These are phyloP conservation scores for Rubroshorea leprosula DNA, from an alignment of 345 rosid genomes.

Conservation along the genomic window DNA sequence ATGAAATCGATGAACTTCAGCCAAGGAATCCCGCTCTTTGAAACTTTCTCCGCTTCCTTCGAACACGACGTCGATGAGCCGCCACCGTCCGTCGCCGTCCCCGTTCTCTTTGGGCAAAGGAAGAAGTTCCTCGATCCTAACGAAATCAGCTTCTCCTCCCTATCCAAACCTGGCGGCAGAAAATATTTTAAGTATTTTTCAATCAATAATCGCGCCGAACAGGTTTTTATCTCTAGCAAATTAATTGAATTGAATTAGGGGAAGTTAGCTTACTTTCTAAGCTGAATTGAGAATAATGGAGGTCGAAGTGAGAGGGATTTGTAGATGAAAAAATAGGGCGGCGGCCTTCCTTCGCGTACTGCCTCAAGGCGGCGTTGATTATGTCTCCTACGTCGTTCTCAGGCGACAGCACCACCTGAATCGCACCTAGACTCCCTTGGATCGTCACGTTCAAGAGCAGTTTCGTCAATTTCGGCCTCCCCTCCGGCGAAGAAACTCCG, in stretches of 20 bases:
- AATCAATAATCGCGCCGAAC: background rate
- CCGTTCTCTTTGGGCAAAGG: slow-evolving; percentile 36
- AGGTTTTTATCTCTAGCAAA: too few relatives aligned
- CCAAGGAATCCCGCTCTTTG: slow-evolving; percentile 51
- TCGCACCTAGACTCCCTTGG: slow-evolving; percentile 71
- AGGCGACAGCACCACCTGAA: slow-evolving; percentile 67
- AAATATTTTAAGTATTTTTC: too few relatives aligned
- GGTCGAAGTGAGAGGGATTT: slow-evolving; percentile 51
- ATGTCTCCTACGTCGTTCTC: slow-evolving; percentile 61
- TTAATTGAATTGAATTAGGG: too few relatives aligned
- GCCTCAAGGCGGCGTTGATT: slow-evolving; percentile 40
- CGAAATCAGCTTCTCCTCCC: slow-evolving; percentile 50
- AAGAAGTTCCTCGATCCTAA: slow-evolving; percentile 92
- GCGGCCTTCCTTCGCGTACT: slow-evolving; percentile 66
- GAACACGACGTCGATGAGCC: slow-evolving; percentile 43
- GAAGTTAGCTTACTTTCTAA: slow-evolving; percentile 53
- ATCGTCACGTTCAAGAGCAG: slow-evolving; percentile 78
- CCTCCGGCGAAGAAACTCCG: slow-evolving; percentile 9
- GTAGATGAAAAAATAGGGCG: slow-evolving; percentile 49
- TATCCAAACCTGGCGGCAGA: slow-evolving; percentile 42
- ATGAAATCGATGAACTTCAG: slow-evolving; percentile 63
- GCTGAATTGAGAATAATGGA: slow-evolving; percentile 94
- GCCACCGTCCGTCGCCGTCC: slow-evolving; percentile 13
- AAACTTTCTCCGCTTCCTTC: slow-evolving; percentile 42
- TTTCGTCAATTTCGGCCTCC: slow-evolving; percentile 67